These are phyloP conservation scores for Taphrina communis DNA, from an alignment of 1,139 yeast genomes.

Conservation along the genomic window DNA sequence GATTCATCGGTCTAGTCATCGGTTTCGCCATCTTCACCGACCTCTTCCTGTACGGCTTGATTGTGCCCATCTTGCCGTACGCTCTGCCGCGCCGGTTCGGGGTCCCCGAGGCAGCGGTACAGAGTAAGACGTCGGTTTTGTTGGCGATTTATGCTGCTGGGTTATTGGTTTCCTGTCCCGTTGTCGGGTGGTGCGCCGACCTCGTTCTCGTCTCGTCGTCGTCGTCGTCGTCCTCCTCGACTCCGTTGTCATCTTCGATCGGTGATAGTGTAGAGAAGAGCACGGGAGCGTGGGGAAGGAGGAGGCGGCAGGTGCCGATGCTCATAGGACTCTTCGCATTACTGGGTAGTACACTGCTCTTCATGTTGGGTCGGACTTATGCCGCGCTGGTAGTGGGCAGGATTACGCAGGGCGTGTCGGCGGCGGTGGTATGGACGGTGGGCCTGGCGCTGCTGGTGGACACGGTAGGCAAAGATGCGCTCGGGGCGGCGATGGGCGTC, in stretches of 20 bases:
- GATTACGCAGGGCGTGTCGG: constrained; percentile 52
- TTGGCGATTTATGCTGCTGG: constrained; percentile 53
- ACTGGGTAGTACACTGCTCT: constrained; percentile 50
- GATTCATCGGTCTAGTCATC: constrained; percentile 7
- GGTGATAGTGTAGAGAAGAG: too few relatives aligned
- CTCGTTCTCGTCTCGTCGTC: constrained; percentile 47
- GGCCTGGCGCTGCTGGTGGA: constrained; percentile 53
- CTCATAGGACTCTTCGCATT: constrained; percentile 50
- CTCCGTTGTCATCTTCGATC: too few relatives aligned
- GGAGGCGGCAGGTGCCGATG: constrained; percentile 47
- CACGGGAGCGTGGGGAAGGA: too few relatives aligned
- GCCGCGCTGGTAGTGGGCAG: constrained; percentile 51
- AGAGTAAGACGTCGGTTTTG: constrained; percentile 49
- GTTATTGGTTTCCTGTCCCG: constrained; percentile 50
- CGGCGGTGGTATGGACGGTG: constrained; percentile 54
- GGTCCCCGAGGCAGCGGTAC: constrained; percentile 49
- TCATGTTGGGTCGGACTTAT: constrained; percentile 49
- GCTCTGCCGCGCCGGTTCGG: constrained; percentile 50
- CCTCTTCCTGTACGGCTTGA: constrained; percentile 44
- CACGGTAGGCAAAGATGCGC: constrained; percentile 48
- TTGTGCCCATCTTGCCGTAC: constrained; percentile 53
- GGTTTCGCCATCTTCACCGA: constrained; percentile 34
- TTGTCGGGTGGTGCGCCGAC: constrained; percentile 51
- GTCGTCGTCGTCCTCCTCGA: too few relatives aligned
- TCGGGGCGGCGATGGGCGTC: constrained; percentile 48